phyloP scores from a whole-genome alignment of 345 rosid genomes.

The Laguncularia racemosa region DNA sequence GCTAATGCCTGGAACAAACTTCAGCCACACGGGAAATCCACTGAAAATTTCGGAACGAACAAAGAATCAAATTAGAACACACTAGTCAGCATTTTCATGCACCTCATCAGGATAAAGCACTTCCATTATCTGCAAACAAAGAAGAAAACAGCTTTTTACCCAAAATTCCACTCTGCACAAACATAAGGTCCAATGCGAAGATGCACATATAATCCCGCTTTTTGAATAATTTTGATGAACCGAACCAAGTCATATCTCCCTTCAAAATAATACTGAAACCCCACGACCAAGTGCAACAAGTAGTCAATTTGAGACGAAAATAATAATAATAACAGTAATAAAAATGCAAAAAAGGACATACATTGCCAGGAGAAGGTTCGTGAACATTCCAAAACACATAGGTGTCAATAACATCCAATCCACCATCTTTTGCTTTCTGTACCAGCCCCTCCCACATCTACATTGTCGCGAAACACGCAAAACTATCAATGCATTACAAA shows the following conservation, averaged over 20 bases:
- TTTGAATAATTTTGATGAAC: constrained; percentile 46
- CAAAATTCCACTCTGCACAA: constrained; percentile 78
- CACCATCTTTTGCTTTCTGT: constrained; percentile 60
- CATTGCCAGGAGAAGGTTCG: constrained; percentile 65
- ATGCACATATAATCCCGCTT: constrained; percentile 49
- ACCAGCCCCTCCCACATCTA: constrained; percentile 77
- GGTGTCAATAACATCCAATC: constrained; percentile 58
- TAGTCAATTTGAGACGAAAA: background rate
- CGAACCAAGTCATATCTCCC: constrained; percentile 50
- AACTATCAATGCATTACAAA: background rate
- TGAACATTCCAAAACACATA: constrained; percentile 72
- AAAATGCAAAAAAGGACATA: constrained; percentile 14
- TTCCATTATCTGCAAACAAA: background rate
- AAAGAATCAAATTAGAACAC: background rate
- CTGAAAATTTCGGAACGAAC: constrained; percentile 15
- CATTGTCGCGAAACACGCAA: constrained; percentile 5
- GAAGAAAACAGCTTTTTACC: constrained; percentile 22
- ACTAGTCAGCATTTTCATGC: too few relatives aligned
- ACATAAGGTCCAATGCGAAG: constrained; percentile 73
- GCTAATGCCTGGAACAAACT: constrained; percentile 69
- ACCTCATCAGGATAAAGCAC: background rate
- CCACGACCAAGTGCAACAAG: background rate
- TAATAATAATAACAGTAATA: background rate
- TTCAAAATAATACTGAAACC: constrained; percentile 45
- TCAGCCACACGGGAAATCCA: constrained; percentile 86